phyloP scores from a whole-genome alignment of 176 grass and related monocot species.

The Saccharum officinarum region DNA sequence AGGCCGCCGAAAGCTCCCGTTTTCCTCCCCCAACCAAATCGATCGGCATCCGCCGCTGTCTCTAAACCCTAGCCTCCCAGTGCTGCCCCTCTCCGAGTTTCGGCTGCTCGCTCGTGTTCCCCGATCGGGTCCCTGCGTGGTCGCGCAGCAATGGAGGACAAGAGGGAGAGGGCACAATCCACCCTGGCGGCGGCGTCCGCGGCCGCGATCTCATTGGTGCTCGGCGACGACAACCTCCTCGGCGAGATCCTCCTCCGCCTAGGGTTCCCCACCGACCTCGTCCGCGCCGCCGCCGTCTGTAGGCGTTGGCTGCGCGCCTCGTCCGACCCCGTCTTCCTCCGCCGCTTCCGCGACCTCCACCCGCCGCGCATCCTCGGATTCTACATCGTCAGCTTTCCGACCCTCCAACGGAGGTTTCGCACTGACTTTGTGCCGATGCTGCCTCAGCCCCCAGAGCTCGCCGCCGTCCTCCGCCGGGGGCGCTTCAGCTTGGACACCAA shows the following conservation, averaged over 20 bases:
- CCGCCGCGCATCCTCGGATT: constrained; percentile 3
- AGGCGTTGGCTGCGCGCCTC: neutral
- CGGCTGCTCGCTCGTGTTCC: neutral
- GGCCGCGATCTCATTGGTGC: neutral
- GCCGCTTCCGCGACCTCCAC: constrained; percentile 14
- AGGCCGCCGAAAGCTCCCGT: neutral
- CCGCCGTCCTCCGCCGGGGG: neutral
- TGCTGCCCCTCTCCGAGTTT: neutral
- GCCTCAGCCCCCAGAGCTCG: neutral
- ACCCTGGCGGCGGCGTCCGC: neutral
- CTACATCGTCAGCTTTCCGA: neutral
- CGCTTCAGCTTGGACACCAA: neutral
- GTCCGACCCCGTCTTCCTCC: constrained; percentile 14
- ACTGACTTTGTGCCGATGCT: neutral
- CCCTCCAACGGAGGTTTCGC: neutral
- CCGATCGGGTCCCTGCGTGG: neutral
- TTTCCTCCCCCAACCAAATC: neutral
- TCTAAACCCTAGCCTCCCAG: neutral
- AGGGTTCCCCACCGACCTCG: constrained; percentile 6
- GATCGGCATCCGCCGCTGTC: neutral
- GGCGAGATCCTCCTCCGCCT: constrained; percentile 15
- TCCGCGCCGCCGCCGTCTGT: constrained; percentile 10
- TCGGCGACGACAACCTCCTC: constrained; percentile 16
- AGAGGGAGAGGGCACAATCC: neutral
- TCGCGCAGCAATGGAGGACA: neutral